A percentile compares a stretch with the other conserved stretches of the same genome.
phyloP scores from a whole-genome alignment of 2,329 filamentous ascomycete species.

The Metarhizium humberi region DNA sequence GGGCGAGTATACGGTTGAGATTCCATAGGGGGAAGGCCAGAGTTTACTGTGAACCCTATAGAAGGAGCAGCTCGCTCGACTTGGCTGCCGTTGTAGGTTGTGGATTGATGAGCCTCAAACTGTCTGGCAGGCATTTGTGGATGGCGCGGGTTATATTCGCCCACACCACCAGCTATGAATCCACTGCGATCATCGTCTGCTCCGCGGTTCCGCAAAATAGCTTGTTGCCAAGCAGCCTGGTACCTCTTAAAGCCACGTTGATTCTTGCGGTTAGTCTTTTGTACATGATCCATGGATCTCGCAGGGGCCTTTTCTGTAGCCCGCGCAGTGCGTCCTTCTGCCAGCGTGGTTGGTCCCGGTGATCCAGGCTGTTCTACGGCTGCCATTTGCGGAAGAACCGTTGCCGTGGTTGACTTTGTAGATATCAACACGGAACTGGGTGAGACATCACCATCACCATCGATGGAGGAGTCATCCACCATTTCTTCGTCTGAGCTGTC shows the following conservation, averaged over 20 bases:
- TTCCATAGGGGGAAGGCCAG: background rate
- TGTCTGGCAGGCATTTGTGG: constrained; percentile 3
- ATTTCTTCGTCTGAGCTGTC: constrained; percentile 30
- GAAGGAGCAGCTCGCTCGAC: constrained; percentile 1
- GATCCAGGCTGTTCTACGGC: background rate
- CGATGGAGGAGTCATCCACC: constrained; percentile 22
- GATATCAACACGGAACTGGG: constrained; percentile 10
- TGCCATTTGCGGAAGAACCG: background rate
- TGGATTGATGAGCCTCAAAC: constrained; percentile 1
- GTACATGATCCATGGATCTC: constrained; percentile 11
- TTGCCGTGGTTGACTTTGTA: constrained; percentile 6
- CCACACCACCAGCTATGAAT: constrained; percentile 7
- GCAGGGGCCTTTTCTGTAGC: constrained; percentile 11
- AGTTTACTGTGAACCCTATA: constrained; percentile 5
- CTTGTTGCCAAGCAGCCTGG: constrained; percentile 30
- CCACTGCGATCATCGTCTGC: constrained; percentile 9
- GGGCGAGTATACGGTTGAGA: constrained; percentile 4
- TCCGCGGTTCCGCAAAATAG: constrained; percentile 22
- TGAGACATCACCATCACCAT: constrained; percentile 13
- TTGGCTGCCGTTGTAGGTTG: constrained; percentile 2
- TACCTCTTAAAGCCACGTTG: constrained; percentile 39
- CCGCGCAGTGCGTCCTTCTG: background rate
- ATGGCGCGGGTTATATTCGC: constrained; percentile 4
- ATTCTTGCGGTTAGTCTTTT: constrained; percentile 21
- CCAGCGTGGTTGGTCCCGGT: constrained; percentile 1